Conservation (phyloP, 345 rosid genomes). For the Brassica rapa region DNA sequence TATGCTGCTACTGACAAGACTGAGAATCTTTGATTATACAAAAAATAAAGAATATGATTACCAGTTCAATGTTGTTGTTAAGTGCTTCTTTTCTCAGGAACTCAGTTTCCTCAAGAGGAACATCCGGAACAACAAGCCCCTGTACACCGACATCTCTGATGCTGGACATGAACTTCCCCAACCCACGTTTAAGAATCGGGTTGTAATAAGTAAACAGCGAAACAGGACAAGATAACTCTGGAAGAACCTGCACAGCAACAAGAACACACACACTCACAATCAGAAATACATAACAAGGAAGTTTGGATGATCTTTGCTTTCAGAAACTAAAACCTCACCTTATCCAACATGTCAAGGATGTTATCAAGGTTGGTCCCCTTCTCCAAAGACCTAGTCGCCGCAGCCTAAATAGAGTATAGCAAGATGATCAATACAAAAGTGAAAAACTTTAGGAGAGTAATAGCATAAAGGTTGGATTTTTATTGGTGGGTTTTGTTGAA, state of each 20-base stretch:
- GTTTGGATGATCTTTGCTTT: not conserved
- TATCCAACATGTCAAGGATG: constrained; percentile 74
- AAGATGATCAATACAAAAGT: not conserved
- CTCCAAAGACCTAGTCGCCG: constrained; percentile 78
- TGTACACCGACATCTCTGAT: constrained; percentile 70
- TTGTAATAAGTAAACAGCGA: constrained; percentile 85
- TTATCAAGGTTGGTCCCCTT: constrained; percentile 68
- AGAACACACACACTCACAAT: not conserved
- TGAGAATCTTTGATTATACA: not conserved
- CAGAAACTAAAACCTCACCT: constrained; percentile 46
- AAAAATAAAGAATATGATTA: constrained; percentile 14
- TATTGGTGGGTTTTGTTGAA: not conserved
- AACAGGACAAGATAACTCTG: constrained; percentile 73
- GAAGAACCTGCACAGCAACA: constrained; percentile 61
- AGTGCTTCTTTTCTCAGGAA: constrained; percentile 72
- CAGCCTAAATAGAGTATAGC: constrained; percentile 56
- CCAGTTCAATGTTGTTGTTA: constrained; percentile 74
- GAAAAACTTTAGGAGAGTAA: constrained; percentile 3
- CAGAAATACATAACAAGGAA: not conserved
- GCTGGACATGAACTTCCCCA: constrained; percentile 72
- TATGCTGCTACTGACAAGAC: constrained; percentile 20
- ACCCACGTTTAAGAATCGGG: constrained; percentile 80
- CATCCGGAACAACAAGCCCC: constrained; percentile 96
- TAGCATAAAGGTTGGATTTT: constrained; percentile 6
- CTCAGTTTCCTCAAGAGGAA: constrained; percentile 94